These are phyloP conservation scores for Saturnispora mendoncae DNA, from an alignment of 805 yeast species.

Conservation along the genomic window DNA sequence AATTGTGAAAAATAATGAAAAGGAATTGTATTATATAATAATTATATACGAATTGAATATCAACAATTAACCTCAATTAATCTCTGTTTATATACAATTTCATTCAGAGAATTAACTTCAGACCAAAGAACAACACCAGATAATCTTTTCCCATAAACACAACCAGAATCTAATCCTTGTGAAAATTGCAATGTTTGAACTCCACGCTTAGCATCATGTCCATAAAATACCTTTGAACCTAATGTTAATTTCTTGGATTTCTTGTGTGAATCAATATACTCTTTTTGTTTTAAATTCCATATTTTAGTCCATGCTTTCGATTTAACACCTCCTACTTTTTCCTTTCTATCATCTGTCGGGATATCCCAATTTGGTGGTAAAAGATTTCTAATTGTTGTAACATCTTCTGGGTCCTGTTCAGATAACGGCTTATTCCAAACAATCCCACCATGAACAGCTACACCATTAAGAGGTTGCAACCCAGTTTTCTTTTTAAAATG, in stretches of 20 bases:
- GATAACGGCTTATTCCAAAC: slow-evolving; percentile 49
- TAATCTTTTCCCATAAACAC: slow-evolving; percentile 66
- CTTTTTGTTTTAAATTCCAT: slow-evolving; percentile 25
- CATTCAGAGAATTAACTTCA: slow-evolving; percentile 16
- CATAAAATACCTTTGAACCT: slow-evolving; percentile 55
- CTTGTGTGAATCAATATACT: slow-evolving; percentile 7
- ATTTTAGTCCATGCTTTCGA: slow-evolving; percentile 28
- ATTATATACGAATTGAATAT: background rate
- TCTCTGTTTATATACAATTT: slow-evolving; percentile 22
- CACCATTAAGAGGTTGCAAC: slow-evolving; percentile 27
- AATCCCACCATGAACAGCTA: slow-evolving; percentile 81
- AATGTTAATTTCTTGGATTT: slow-evolving; percentile 14
- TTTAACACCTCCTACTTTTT: slow-evolving; percentile 22
- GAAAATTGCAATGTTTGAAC: slow-evolving; percentile 55
- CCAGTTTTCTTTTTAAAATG: slow-evolving; percentile 20
- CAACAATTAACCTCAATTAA: slow-evolving; percentile 26
- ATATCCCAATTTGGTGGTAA: slow-evolving; percentile 54
- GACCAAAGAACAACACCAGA: slow-evolving; percentile 51
- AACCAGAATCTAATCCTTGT: slow-evolving; percentile 75
- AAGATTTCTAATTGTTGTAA: slow-evolving; percentile 61
- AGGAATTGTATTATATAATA: too few species aligned
- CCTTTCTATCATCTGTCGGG: slow-evolving; percentile 40
- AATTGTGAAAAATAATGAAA: too few species aligned
- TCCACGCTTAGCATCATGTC: slow-evolving; percentile 83
- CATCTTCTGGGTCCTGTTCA: slow-evolving; percentile 53